Conservation (phyloP, 352 stramenopile species). For the Pythium biforme region DNA sequence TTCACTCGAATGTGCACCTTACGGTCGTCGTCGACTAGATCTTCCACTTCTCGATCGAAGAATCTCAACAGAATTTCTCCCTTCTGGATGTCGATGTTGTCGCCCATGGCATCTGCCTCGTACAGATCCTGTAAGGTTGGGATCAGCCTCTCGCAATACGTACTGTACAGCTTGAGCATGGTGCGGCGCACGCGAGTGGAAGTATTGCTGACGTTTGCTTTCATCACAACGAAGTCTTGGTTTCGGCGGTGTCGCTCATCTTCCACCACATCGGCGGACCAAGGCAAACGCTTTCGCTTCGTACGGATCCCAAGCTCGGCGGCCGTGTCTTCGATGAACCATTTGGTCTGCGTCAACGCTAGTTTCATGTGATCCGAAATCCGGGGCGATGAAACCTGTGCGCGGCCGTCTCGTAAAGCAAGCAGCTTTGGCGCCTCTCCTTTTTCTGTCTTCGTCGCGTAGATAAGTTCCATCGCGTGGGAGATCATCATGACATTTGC, state of each 20-base stretch:
- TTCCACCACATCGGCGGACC: constrained; percentile 33
- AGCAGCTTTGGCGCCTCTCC: neutral
- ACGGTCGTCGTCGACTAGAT: constrained; percentile 59
- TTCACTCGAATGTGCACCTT: constrained; percentile 47
- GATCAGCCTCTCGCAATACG: constrained; percentile 47
- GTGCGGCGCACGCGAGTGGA: constrained; percentile 49
- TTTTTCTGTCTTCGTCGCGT: constrained; percentile 19
- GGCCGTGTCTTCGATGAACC: constrained; percentile 48
- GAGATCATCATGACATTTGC: constrained; percentile 42
- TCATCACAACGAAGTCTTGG: constrained; percentile 38
- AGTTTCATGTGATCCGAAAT: constrained; percentile 40
- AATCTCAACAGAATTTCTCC: constrained; percentile 49
- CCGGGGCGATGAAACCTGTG: constrained; percentile 15
- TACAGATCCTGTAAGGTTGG: constrained; percentile 55
- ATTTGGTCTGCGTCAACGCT: constrained; percentile 46
- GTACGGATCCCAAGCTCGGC: constrained; percentile 45
- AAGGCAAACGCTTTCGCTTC: constrained; percentile 37
- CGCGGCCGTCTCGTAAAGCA: constrained; percentile 16
- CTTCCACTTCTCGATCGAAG: constrained; percentile 69
- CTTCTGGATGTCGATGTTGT: constrained; percentile 33
- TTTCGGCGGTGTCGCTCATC: constrained; percentile 16
- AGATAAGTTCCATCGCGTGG: constrained; percentile 39
- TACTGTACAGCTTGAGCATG: constrained; percentile 59
- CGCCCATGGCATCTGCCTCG: constrained; percentile 42
- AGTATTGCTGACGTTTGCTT: constrained; percentile 47